Conservation (phyloP, 495 filamentous ascomycete species). For the Cetradonia linearis region DNA sequence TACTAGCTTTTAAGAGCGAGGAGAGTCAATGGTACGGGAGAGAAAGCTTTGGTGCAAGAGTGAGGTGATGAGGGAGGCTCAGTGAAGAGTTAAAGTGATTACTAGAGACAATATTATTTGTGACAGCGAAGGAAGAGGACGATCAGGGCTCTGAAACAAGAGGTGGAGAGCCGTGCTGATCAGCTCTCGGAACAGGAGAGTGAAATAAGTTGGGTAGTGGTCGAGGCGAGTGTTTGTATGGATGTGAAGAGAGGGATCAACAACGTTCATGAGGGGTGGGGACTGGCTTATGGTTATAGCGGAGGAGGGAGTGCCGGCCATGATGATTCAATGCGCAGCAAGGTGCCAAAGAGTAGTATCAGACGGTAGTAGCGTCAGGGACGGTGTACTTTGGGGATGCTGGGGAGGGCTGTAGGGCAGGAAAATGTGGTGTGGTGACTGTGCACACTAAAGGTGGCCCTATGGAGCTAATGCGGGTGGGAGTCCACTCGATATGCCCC, state of each 20-base stretch:
- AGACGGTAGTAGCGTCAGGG: slow-evolving; percentile 11
- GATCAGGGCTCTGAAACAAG: slow-evolving; percentile 14
- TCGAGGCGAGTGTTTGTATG: slow-evolving; percentile 7
- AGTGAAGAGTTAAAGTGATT: slow-evolving; percentile 9
- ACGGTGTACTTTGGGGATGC: background rate
- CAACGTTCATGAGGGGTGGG: slow-evolving; percentile 14
- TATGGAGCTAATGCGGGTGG: slow-evolving; percentile 2
- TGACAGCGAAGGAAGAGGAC: slow-evolving; percentile 6
- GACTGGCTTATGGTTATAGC: slow-evolving; percentile 17
- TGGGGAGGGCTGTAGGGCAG: slow-evolving; percentile 10
- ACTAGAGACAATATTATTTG: background rate
- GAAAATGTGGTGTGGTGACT: background rate
- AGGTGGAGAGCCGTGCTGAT: slow-evolving; percentile 9
- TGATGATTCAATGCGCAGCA: slow-evolving; percentile 16
- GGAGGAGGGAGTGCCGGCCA: slow-evolving; percentile 11
- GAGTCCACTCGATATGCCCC: background rate
- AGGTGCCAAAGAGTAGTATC: slow-evolving; percentile 4
- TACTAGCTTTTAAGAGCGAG: background rate
- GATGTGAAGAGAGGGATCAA: slow-evolving; percentile 12
- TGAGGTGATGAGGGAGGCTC: background rate
- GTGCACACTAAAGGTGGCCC: slow-evolving; percentile 7
- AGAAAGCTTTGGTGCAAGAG: background rate
- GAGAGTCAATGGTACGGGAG: background rate
- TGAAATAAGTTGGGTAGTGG: background rate
- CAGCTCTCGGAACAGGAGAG: slow-evolving; percentile 6